phyloP scores from a whole-genome alignment of 208 protist genomes.

The Trypanosoma scelopori region DNA sequence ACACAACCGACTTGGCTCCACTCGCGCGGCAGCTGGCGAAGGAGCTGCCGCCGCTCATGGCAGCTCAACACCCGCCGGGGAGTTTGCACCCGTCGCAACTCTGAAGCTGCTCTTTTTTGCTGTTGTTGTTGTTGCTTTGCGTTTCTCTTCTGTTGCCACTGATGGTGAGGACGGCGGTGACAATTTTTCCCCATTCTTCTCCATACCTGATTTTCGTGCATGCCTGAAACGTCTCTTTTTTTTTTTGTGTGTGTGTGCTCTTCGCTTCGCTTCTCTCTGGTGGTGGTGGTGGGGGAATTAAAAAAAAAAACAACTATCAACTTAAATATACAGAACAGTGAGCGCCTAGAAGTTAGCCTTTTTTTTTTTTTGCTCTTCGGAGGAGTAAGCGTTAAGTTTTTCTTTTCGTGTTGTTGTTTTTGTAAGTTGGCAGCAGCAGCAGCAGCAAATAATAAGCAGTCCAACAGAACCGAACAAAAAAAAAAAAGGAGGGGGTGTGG shows the following conservation, averaged over 20 bases:
- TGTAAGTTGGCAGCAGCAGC: not conserved
- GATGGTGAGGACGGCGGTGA: not conserved
- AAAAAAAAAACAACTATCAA: not conserved
- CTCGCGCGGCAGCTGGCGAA: slow-evolving; percentile 65
- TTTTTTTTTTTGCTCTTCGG: too few species aligned
- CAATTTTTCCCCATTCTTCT: not conserved
- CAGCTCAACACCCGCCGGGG: slow-evolving; percentile 61
- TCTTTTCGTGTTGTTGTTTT: too few species aligned
- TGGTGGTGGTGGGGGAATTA: not conserved
- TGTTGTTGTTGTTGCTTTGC: slow-evolving; percentile 4
- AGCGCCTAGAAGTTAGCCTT: not conserved
- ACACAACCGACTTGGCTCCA: slow-evolving; percentile 79
- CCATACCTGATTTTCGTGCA: too few species aligned
- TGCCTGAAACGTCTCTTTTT: too few species aligned
- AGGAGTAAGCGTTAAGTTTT: too few species aligned
- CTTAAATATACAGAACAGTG: not conserved
- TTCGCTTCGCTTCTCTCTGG: too few species aligned
- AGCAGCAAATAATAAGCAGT: slow-evolving; percentile 10
- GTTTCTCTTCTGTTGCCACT: not conserved
- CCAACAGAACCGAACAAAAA: too few species aligned
- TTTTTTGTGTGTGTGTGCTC: too few species aligned
- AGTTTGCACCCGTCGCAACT: slow-evolving; percentile 61
- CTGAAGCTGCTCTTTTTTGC: slow-evolving; percentile 21
- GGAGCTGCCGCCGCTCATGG: slow-evolving; percentile 64
- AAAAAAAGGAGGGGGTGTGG: not conserved